Evolutionary conservation across 2,329 filamentous ascomycete species (phyloP), one percentile per base, ranked within the genome.

Genomic region (Fusarium sp.): DNA sequence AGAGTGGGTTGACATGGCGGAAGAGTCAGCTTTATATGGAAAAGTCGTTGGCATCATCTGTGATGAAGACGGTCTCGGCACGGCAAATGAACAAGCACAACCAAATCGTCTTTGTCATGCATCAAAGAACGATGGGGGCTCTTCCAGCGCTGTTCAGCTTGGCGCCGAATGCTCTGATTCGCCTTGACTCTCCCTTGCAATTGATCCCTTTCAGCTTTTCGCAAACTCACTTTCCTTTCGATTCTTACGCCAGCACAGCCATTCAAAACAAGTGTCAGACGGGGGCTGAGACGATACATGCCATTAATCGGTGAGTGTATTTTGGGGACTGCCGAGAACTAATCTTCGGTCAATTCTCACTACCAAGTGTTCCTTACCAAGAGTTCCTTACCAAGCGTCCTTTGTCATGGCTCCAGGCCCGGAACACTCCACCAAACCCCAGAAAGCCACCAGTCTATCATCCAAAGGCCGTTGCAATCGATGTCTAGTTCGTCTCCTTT

Each of bases 231-330:
- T 19, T 21, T 41, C 8, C 14, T 41, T 15, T 6, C 38, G 2
- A 41, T n/a, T 41, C 14, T 41, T 10, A 5, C 8, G 12, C 21
- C 38, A 14, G 38, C 6, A 27, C 8, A 1, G 4, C 14, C 25
- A 45, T 4, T 15, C 1, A 10, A 21, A 8, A 45, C 4, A 27
- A 7, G 23, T 14, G 2, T 0, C 4, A 19, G 4, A 10, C 14
- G 4, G 18, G 5, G 23, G 4, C 5, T 27, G 18, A 25, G 5
- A 14, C 5, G 10, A 14, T 44, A 8, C 2, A 15, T 25, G 4
- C 15, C 4, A n/a, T 0, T 19, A n/a, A 4, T 0, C 11, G 0
- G 15, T 31, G 21, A n/a, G 0, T 23, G 27, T 25, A 14, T 19
- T 19, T 11, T 1, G 8, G 5, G 18, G 16, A 25, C 18, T 14